A percentile compares a stretch with the other conserved stretches of the same genome.
Conservation (phyloP, 176 grass and related monocot genomes). For the Tillandsia leiboldiana region DNA sequence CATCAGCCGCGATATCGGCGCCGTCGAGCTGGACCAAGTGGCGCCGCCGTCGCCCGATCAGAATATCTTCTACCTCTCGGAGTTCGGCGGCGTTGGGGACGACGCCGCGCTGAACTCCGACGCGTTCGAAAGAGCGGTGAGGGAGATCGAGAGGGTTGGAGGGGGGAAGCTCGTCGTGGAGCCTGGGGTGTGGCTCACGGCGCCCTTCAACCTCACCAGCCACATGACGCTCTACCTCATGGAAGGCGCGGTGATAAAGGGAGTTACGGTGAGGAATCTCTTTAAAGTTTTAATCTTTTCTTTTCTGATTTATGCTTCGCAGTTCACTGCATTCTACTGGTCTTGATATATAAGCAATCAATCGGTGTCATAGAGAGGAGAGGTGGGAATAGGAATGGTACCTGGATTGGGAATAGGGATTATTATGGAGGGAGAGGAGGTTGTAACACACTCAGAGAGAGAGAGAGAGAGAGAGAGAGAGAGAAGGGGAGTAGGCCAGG, state of each 20-base stretch:
- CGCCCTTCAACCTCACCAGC: conserved; percentile 89
- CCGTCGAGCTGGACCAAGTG: too few species aligned
- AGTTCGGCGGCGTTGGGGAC: conserved; percentile 19
- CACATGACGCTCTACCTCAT: conserved; percentile 83
- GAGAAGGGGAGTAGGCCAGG: too few species aligned
- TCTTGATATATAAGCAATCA: conserved; percentile 4
- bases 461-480: too few species aligned
- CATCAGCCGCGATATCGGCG: too few species aligned
- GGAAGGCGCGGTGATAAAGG: conserved; percentile 54
- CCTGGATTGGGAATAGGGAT: too few species aligned
- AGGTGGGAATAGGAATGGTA: too few species aligned
- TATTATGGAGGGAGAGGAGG: too few species aligned
- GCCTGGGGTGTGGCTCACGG: conserved; percentile 60
- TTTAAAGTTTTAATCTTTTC: neutral
- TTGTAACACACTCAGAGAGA: too few species aligned
- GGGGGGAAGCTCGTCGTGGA: conserved; percentile 61
- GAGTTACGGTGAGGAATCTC: conserved; percentile 41
- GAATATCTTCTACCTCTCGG: conserved; percentile 10
- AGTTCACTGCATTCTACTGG: neutral
- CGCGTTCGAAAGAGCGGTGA: conserved; percentile 44
- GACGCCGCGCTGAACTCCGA: conserved; percentile 13
- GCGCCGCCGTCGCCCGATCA: neutral
- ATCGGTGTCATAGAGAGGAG: neutral
- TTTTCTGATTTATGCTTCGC: neutral
- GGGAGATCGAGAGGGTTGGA: conserved; percentile 44